Conservation (phyloP, 2,329 filamentous ascomycete species). For the Phoma sp. region DNA sequence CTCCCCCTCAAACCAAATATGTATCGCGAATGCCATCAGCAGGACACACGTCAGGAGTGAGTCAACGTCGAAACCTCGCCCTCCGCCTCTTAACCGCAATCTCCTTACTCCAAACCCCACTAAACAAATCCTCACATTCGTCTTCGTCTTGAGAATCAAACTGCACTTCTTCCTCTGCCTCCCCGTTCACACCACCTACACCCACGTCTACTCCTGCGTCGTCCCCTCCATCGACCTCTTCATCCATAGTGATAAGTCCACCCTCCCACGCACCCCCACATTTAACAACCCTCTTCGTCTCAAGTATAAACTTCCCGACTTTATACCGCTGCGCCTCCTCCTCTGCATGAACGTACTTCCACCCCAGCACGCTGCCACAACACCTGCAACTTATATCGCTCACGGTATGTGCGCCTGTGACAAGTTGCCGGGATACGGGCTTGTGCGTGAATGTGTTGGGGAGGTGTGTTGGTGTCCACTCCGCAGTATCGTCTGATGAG, state of each 20-base stretch:
- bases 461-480: slow-evolving; percentile 53
- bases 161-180: slow-evolving; percentile 57
- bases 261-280: slow-evolving; percentile 60
- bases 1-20: no score
- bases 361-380: slow-evolving; percentile 66
- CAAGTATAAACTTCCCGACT: slow-evolving; percentile 71
- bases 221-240: slow-evolving; percentile 7
- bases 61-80: no score
- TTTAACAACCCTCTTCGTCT: slow-evolving; percentile 63
- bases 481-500: no score
- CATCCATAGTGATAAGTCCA: no score
- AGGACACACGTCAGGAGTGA: no score
- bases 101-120: slow-evolving; percentile 66
- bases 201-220: no score
- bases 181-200: no score
- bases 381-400: slow-evolving; percentile 65
- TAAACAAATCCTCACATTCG: slow-evolving; percentile 71
- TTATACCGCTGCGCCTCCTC: slow-evolving; percentile 70
- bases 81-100: slow-evolving; percentile 57
- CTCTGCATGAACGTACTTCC: slow-evolving; percentile 70
- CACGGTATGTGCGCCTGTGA: slow-evolving; percentile 69
- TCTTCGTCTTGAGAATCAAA: slow-evolving; percentile 73
- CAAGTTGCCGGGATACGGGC: slow-evolving; percentile 64
- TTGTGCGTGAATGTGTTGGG: slow-evolving; percentile 67
- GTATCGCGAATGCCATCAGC: no score